phyloP scores from a whole-genome alignment of 2,329 filamentous ascomycete genomes.

The Ilyonectria mors-panacis region DNA sequence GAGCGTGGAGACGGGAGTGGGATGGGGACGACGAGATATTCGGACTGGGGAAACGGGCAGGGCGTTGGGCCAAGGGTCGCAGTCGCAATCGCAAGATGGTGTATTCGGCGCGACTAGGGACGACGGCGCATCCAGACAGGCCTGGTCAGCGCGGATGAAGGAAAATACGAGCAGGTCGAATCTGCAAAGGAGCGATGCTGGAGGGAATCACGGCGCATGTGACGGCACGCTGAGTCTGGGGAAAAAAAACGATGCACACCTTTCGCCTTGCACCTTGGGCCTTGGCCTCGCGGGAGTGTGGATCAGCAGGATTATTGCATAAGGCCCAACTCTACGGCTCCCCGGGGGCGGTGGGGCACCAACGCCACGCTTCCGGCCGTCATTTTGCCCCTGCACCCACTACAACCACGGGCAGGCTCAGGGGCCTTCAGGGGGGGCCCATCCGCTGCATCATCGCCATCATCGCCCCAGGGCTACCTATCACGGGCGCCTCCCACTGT shows the following conservation, averaged over 20 bases:
- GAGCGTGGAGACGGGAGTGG: conserved; percentile 29
- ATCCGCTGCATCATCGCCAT: conserved; percentile 23
- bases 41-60: conserved; percentile 26
- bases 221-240: conserved; percentile 49
- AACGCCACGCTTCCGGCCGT: conserved; percentile 15
- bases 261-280: conserved; percentile 27
- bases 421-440: conserved; percentile 15
- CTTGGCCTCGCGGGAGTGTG: conserved; percentile 37
- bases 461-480: conserved; percentile 28
- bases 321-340: conserved; percentile 26
- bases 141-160: conserved; percentile 31
- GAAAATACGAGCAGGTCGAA: conserved; percentile 27
- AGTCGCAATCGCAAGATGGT: conserved; percentile 34
- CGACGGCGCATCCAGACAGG: conserved; percentile 46
- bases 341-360: conserved; percentile 16
- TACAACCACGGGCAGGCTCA: conserved; percentile 21
- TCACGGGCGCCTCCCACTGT: conserved; percentile 21
- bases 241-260: conserved; percentile 46
- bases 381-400: conserved; percentile 12
- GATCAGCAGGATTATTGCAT: conserved; percentile 51
- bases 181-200: conserved; percentile 35
- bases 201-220: conserved; percentile 52
- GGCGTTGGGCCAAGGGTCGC: conserved; percentile 43
- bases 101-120: conserved; percentile 40
- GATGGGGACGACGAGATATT: conserved; percentile 26